Evolutionary conservation across 2,329 filamentous ascomycete species (phyloP), one percentile per base, ranked within the genome.

Genomic region (Ceratocystis colombiana): DNA sequence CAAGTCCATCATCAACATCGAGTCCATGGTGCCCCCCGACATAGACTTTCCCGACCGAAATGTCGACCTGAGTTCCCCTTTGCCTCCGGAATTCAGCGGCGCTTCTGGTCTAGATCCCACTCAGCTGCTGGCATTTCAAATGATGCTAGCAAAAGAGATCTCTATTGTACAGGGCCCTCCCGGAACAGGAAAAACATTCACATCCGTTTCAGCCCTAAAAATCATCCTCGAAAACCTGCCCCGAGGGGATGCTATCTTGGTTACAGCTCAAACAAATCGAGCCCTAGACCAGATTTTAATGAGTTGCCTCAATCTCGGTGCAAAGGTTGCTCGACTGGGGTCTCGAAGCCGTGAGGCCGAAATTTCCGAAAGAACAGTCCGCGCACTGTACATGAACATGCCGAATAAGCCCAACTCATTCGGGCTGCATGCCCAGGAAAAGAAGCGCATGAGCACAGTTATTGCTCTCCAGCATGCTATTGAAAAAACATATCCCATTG

Each of bases 211-310:
- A 30, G 87, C 88, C 0, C 74, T 96, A 8, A 84, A 82, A 61
- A 78, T 87, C 1, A 77, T 92, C 64, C 77, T 90, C 0, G 75
- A 79, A 1, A 89, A 88, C 64, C 72, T 73, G 1, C 71, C 72
- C 1, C 77, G 75, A 0, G 84, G 87, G 67, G 81, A 85, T 7
- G 89, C 89, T 0, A 85, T 96, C 37, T 80, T 96, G 22, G 79
- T 96, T 2, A 83, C 90, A 0, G 90, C 90, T 6, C 90, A 96
- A 71, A 96, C 91, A 0, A 96, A 96, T 68, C 90, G 96, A 74
- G 91, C 91, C 0, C 77, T 96, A 0, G 91, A 96, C 70, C 91
- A 96, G 72, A 78, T 96, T 0, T 77, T 96, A 0, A 76, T 77
- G 0, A 83, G 87, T 65, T 79, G 90, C 17, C 78, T 84, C 0